A percentile compares a stretch with the other conserved stretches of the same genome.
phyloP scores from a whole-genome alignment of 2,329 filamentous ascomycete species.

The Fusarium torulosum region DNA sequence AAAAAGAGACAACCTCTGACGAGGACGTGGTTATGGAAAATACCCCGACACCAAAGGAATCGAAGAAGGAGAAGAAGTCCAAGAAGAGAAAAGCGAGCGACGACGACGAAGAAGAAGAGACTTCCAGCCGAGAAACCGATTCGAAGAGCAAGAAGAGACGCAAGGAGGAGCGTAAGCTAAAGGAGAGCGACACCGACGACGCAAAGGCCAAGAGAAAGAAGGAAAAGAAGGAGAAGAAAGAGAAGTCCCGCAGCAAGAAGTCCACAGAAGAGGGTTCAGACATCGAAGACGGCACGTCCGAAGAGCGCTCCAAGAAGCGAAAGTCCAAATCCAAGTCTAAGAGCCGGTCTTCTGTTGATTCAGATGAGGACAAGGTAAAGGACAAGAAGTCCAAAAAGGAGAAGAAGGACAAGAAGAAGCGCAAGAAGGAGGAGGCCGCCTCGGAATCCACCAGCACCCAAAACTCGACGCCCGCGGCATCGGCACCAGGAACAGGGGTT shows the following conservation, averaged over 20 bases:
- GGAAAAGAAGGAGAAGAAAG: conserved; percentile 59
- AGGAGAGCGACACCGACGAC: conserved; percentile 45
- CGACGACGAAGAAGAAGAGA: conserved; percentile 54
- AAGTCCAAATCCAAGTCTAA: conserved; percentile 51
- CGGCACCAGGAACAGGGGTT: conserved; percentile 54
- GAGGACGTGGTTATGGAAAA: conserved; percentile 43
- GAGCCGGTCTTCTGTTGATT: conserved; percentile 45
- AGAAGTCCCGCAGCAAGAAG: conserved; percentile 51
- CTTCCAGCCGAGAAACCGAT: conserved; percentile 49
- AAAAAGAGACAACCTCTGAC: conserved; percentile 30
- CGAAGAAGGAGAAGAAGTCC: conserved; percentile 60
- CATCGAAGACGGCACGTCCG: conserved; percentile 42
- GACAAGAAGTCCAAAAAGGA: conserved; percentile 57
- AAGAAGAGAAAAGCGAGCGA: conserved; percentile 63
- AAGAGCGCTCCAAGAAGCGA: conserved; percentile 51
- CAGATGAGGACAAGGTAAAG: conserved; percentile 47
- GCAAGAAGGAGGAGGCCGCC: conserved; percentile 58
- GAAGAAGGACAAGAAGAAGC: conserved; percentile 62
- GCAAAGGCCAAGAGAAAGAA: conserved; percentile 48
- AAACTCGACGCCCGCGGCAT: conserved; percentile 46
- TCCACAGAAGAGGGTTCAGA: conserved; percentile 35
- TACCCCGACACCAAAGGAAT: conserved; percentile 42
- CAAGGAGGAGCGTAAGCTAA: conserved; percentile 55
- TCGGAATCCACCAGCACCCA: conserved; percentile 38
- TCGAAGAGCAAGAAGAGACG: conserved; percentile 55